phyloP scores from a whole-genome alignment of 1,284 basidiomycete species.

The Fomitopsis schrenkii region DNA sequence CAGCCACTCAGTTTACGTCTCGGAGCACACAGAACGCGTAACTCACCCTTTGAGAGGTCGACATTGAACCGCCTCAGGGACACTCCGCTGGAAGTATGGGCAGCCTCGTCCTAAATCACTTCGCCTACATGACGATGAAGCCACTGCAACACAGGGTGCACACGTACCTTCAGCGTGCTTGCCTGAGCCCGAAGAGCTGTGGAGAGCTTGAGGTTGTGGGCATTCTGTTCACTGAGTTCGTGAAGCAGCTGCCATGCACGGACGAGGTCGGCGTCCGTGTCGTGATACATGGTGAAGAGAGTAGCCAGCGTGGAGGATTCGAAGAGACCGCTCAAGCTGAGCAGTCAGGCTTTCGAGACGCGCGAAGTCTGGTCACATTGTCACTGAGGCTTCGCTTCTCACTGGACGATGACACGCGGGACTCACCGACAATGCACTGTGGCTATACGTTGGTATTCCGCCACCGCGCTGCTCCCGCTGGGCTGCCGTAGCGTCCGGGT shows the following conservation, averaged over 20 bases:
- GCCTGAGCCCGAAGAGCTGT: slow-evolving; percentile 72
- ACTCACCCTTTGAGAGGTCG: slow-evolving; percentile 84
- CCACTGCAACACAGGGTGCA: slow-evolving; percentile 2
- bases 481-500: neutral
- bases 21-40: neutral
- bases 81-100: slow-evolving; percentile 75
- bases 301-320: neutral
- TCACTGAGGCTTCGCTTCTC: neutral
- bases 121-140: slow-evolving; percentile 18
- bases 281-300: slow-evolving; percentile 28
- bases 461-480: neutral
- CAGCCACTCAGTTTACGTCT: neutral
- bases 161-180: slow-evolving; percentile 72
- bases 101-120: slow-evolving; percentile 67
- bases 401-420: neutral
- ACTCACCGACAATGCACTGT: neutral
- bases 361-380: slow-evolving; percentile 4
- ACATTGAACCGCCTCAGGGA: slow-evolving; percentile 86
- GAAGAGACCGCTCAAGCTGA: neutral
- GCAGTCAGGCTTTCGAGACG: neutral
- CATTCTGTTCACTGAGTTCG: slow-evolving; percentile 84
- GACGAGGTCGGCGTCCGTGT: slow-evolving; percentile 69
- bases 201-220: slow-evolving; percentile 80
- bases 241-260: slow-evolving; percentile 77
- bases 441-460: neutral